These are phyloP conservation scores for Croton laevigatus DNA, from an alignment of 441 rosid species.

Conservation along the genomic window DNA sequence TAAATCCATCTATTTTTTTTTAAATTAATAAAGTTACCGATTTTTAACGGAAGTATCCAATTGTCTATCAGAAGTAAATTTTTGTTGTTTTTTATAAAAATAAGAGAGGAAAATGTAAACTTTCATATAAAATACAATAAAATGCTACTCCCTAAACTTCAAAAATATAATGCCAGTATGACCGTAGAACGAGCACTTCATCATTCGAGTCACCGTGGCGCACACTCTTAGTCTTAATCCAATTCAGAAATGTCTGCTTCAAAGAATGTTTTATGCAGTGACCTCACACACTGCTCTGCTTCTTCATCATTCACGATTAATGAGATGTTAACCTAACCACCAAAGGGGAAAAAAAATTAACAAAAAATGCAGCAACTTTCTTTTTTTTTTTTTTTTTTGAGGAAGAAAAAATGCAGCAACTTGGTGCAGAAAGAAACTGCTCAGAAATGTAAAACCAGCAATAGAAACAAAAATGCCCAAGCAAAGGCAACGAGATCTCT, in stretches of 20 bases:
- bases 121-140: neutral
- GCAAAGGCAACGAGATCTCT: constrained; percentile 12
- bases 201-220: constrained; percentile 12
- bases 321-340: constrained; percentile 72
- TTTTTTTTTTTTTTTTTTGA: too few species aligned
- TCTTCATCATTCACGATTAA: constrained; percentile 77
- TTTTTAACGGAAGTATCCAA: too few species aligned
- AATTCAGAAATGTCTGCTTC: constrained; percentile 46
- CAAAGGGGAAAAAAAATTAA: neutral
- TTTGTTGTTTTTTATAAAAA: too few species aligned
- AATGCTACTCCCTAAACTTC: neutral
- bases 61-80: too few species aligned
- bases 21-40: too few species aligned
- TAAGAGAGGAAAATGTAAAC: too few species aligned
- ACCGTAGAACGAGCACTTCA: neutral
- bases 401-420: too few species aligned
- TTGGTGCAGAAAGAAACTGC: too few species aligned
- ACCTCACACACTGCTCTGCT: constrained; percentile 79
- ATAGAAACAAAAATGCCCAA: neutral
- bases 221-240: constrained; percentile 28
- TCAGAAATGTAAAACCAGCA: neutral
- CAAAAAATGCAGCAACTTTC: too few species aligned
- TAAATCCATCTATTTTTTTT: too few species aligned
- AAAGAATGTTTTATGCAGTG: constrained; percentile 75
- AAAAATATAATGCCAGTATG: neutral